A percentile compares a stretch with the other conserved stretches of the same genome.
These are phyloP conservation scores for Triglochin maritima DNA, from an alignment of 106 monocot species.

Conservation along the genomic window DNA sequence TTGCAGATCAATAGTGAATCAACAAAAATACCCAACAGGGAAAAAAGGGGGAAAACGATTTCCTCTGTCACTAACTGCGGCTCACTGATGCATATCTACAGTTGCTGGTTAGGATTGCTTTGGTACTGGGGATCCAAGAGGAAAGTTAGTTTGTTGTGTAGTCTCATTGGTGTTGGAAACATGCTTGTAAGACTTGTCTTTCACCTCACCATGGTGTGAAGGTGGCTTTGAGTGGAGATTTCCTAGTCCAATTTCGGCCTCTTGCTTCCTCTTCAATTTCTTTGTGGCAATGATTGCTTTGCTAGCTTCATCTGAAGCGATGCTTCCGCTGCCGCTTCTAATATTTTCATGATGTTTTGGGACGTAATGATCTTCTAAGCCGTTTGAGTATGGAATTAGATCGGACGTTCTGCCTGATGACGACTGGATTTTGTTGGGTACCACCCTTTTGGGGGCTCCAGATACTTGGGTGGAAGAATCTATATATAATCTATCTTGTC, in stretches of 20 bases:
- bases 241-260: conserved; percentile 29
- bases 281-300: conserved; percentile 11
- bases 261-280: conserved; percentile 66
- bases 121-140: background rate
- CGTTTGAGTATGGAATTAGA: conserved; percentile 12
- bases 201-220: conserved; percentile 16
- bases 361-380: conserved; percentile 17
- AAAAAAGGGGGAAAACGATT: background rate
- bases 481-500: conserved; percentile 16
- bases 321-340: conserved; percentile 1
- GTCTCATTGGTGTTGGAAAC: background rate
- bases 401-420: conserved; percentile 18
- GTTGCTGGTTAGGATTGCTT: conserved; percentile 2
- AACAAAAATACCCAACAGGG: background rate
- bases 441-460: conserved; percentile 14
- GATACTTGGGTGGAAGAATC: conserved; percentile 10
- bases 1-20: background rate
- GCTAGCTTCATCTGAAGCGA: conserved; percentile 13
- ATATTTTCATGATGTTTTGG: conserved; percentile 23
- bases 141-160: background rate
- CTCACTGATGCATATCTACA: conserved; percentile 9
- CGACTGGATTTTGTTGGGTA: conserved; percentile 7
- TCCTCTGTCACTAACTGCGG: background rate
- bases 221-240: conserved; percentile 24
- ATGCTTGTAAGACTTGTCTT: conserved; percentile 19